These are phyloP conservation scores for Colletotrichum sp. DNA, from an alignment of 2,329 filamentous ascomycete species.

Conservation along the genomic window DNA sequence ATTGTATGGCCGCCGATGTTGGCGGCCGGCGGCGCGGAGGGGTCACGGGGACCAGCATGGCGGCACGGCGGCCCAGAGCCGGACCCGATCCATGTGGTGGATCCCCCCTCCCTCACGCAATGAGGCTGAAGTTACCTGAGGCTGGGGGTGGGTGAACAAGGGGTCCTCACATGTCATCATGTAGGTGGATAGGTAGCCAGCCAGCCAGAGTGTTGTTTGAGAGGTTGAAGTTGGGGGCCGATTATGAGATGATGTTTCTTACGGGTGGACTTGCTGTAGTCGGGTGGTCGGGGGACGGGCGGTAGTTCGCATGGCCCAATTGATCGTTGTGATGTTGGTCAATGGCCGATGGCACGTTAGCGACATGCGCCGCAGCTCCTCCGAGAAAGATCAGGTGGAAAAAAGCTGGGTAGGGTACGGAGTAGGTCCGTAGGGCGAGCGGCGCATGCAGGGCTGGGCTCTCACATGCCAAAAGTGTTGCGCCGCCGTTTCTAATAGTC, in stretches of 20 bases:
- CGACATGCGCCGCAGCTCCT: neutral
- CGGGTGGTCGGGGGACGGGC: neutral
- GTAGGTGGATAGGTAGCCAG: neutral
- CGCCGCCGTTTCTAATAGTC: neutral
- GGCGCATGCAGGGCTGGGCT: neutral
- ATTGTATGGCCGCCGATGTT: neutral
- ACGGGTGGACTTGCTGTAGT: neutral
- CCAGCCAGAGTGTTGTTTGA: neutral
- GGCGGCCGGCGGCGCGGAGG: neutral
- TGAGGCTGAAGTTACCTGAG: slow-evolving; percentile 1
- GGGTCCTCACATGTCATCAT: slow-evolving; percentile 8
- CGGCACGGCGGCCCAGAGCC: neutral
- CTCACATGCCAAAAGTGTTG: slow-evolving; percentile 8
- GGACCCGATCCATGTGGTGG: neutral
- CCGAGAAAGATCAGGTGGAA: neutral
- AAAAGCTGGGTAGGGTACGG: neutral
- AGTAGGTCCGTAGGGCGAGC: neutral
- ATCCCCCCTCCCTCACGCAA: neutral
- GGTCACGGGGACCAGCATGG: slow-evolving; percentile 10
- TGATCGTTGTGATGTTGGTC: neutral
- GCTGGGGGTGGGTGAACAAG: neutral
- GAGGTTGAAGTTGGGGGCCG: neutral
- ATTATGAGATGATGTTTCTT: neutral
- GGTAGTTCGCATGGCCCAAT: neutral
- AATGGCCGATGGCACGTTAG: neutral